A percentile compares a stretch with the other conserved stretches of the same genome.
Evolutionary conservation across 257 asterid species (phyloP).

Genomic region (Verbena officinalis): DNA sequence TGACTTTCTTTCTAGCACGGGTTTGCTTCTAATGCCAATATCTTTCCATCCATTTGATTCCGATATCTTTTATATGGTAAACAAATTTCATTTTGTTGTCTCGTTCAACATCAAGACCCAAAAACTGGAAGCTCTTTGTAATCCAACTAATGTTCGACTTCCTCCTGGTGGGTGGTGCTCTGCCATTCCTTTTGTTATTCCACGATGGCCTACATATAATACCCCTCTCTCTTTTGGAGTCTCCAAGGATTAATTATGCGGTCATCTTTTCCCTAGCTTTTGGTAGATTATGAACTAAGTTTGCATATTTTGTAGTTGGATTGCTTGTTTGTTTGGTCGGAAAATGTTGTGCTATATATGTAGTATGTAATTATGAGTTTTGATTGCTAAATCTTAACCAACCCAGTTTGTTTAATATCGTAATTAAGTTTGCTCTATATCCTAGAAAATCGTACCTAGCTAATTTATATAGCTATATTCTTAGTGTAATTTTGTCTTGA

Average conservation of each 20-base stretch:
- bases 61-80: not conserved
- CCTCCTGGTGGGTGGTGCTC: not conserved
- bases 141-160: not conserved
- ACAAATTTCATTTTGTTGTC: not conserved
- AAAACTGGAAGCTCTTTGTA: not conserved
- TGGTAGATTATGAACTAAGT: not conserved
- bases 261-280: not conserved
- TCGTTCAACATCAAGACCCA: not conserved
- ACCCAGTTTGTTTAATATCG: not conserved
- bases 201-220: not conserved
- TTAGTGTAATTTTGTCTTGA: not conserved
- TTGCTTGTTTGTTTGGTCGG: slow-evolving; percentile 6
- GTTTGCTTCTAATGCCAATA: not conserved
- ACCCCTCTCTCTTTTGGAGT: not conserved
- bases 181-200: not conserved
- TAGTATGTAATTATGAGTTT: not conserved
- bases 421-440: not conserved
- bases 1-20: not conserved
- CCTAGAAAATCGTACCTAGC: not conserved
- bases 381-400: not conserved
- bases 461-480: no score
- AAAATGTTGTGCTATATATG: no score
- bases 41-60: slow-evolving; percentile 1
- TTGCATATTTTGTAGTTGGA: not conserved
- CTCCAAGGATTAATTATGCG: not conserved